Conservation (phyloP, 352 stramenopile species). For the Bremia lactucae region DNA sequence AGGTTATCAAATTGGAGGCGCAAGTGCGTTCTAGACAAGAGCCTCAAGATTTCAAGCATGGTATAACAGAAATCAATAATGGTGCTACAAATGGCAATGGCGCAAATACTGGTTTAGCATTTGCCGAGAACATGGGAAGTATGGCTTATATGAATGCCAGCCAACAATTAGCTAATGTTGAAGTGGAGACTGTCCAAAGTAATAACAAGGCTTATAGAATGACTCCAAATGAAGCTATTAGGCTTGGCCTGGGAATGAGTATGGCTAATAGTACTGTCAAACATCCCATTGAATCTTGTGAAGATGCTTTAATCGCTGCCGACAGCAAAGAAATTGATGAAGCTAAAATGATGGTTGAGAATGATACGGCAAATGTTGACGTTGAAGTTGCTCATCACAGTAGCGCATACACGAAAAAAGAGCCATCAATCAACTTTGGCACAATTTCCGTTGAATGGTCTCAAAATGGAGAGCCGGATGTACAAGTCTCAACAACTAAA, state of each 20-base stretch:
- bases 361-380: neutral
- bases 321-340: slow-evolving; percentile 14
- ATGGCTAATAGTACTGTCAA: neutral
- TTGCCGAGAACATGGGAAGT: slow-evolving; percentile 2
- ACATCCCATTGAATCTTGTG: neutral
- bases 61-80: neutral
- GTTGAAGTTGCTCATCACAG: neutral
- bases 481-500: neutral
- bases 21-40: neutral
- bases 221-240: neutral
- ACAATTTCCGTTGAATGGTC: too few relatives aligned
- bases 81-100: slow-evolving; percentile 1
- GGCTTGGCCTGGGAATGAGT: neutral
- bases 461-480: too few relatives aligned
- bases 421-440: too few relatives aligned
- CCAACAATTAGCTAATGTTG: slow-evolving; percentile 5
- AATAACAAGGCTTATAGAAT: neutral
- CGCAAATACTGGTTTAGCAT: slow-evolving; percentile 11
- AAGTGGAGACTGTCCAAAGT: slow-evolving; percentile 6
- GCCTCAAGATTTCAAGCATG: neutral
- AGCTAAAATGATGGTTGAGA: slow-evolving; percentile 18
- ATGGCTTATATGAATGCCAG: neutral
- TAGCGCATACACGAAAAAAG: too few relatives aligned
- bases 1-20: neutral
- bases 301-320: slow-evolving; percentile 1